Evolutionary conservation across 208 protist species (phyloP).

Genomic region (Lotmaria passim): DNA sequence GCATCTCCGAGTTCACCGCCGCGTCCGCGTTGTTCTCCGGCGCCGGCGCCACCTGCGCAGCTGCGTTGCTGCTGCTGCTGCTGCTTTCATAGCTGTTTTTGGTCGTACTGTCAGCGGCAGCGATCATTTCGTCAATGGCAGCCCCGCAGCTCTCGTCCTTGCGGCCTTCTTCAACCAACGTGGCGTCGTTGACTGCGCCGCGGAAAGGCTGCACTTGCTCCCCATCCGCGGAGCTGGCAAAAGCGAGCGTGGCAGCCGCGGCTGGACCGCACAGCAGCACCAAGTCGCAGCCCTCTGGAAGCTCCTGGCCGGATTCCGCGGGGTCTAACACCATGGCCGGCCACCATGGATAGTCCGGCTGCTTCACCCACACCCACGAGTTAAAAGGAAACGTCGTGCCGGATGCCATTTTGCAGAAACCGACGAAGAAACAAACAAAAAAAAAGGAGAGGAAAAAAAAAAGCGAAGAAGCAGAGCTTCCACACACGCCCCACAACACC

Average conservation of each 20-base stretch:
- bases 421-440: slow-evolving; percentile 20
- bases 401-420: slow-evolving; percentile 13
- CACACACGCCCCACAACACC: background rate
- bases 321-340: slow-evolving; percentile 73
- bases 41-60: background rate
- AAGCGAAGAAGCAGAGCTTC: slow-evolving; percentile 20
- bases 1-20: slow-evolving; percentile 11
- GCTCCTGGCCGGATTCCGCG: slow-evolving; percentile 19
- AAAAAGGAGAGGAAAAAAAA: slow-evolving; percentile 2
- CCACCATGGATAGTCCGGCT: slow-evolving; percentile 86
- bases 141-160: slow-evolving; percentile 49
- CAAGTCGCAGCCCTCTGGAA: slow-evolving; percentile 54
- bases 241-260: slow-evolving; percentile 50
- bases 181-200: slow-evolving; percentile 40
- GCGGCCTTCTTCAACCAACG: slow-evolving; percentile 41
- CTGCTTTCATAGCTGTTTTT: background rate
- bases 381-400: slow-evolving; percentile 35
- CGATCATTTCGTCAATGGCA: slow-evolving; percentile 61
- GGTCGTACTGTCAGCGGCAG: background rate
- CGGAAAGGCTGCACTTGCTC: slow-evolving; percentile 46
- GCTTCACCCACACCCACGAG: slow-evolving; percentile 83
- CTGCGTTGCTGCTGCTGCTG: background rate
- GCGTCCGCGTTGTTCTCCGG: background rate
- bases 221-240: slow-evolving; percentile 44
- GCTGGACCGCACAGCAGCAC: slow-evolving; percentile 73